These are phyloP conservation scores for Vaccinium corymbosum DNA, from an alignment of 148 eudicot species.

Conservation along the genomic window DNA sequence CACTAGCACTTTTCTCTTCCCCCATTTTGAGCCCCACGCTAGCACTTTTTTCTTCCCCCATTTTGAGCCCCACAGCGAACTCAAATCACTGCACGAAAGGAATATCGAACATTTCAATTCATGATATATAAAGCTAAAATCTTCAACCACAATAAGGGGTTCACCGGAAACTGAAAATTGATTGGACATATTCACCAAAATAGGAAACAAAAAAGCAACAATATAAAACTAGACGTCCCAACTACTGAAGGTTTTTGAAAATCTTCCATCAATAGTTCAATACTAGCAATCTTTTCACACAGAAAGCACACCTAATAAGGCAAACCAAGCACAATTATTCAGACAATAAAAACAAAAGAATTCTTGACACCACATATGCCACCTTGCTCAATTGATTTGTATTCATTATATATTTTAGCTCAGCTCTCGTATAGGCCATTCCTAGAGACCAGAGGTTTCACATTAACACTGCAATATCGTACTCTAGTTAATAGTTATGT, in stretches of 20 bases:
- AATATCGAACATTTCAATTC: not conserved
- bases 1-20: constrained; percentile 2
- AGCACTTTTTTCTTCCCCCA: not conserved
- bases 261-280: not conserved
- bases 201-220: not conserved
- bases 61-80: not conserved
- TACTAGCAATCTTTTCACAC: not conserved
- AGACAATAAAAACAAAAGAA: not conserved
- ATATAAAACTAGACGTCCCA: not conserved
- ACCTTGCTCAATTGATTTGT: too few relatives aligned
- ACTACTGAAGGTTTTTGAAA: not conserved
- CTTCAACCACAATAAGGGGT: not conserved
- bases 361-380: not conserved
- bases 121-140: not conserved
- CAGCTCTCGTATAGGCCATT: too few relatives aligned
- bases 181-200: not conserved
- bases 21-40: not conserved
- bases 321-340: not conserved
- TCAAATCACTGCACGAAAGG: constrained; percentile 11
- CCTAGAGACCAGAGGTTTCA: too few relatives aligned
- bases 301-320: not conserved
- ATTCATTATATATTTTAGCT: too few relatives aligned
- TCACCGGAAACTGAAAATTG: not conserved
- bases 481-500: too few relatives aligned
- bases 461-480: too few relatives aligned